Evolutionary conservation across 2,329 filamentous ascomycete species (phyloP).

Genomic region (Exophiala aquamarina): DNA sequence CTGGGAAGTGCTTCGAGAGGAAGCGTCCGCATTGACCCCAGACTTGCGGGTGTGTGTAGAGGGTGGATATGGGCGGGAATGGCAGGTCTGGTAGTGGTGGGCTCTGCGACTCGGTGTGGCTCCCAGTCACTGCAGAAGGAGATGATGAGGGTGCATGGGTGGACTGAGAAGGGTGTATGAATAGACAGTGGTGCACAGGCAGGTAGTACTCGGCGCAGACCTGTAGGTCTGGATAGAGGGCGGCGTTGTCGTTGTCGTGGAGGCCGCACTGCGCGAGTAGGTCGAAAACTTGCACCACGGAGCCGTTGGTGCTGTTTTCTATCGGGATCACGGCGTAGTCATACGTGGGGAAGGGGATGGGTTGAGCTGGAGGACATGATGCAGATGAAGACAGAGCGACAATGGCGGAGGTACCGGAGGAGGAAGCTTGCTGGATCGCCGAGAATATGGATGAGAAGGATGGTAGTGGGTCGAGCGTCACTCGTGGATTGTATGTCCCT

Average conservation of each 20-base stretch:
- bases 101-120: conserved; percentile 41
- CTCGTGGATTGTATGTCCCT: conserved; percentile 1
- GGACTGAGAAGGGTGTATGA: conserved; percentile 46
- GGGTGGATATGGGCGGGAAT: conserved; percentile 57
- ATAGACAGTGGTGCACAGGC: conserved; percentile 81
- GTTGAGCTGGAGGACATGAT: conserved; percentile 65
- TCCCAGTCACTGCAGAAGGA: background rate
- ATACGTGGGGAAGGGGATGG: conserved; percentile 67
- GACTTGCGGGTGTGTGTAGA: conserved; percentile 94
- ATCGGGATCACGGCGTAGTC: conserved; percentile 83
- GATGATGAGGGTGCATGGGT: background rate
- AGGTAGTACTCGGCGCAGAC: conserved; percentile 86
- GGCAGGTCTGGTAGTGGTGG: background rate
- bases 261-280: conserved; percentile 74
- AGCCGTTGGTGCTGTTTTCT: conserved; percentile 94
- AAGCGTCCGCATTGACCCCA: conserved; percentile 88
- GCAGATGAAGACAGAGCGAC: conserved; percentile 30
- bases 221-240: conserved; percentile 64
- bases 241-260: conserved; percentile 17
- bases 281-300: conserved; percentile 86
- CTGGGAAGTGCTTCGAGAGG: conserved; percentile 47
- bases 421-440: conserved; percentile 56
- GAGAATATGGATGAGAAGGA: conserved; percentile 35
- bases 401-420: conserved; percentile 33
- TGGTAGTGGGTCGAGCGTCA: conserved; percentile 16